Evolutionary conservation across 2,329 filamentous ascomycete species (phyloP).

Genomic region (Fusarium cyanostomum): DNA sequence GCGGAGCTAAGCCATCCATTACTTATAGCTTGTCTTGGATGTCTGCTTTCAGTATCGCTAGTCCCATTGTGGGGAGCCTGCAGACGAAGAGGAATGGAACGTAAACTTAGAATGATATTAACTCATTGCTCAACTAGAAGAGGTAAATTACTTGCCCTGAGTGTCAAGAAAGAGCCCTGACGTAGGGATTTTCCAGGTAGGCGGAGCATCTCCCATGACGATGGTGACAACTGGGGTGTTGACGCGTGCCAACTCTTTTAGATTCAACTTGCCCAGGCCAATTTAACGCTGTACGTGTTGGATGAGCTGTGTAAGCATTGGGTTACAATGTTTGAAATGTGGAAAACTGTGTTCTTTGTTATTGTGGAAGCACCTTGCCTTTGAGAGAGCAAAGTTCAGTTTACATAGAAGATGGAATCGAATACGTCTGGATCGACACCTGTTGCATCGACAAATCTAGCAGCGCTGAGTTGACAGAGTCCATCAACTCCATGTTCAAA

Average conservation of each 20-base stretch:
- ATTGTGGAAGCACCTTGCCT: too few relatives aligned
- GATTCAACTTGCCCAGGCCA: too few relatives aligned
- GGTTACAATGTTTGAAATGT: too few relatives aligned
- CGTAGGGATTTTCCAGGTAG: slow-evolving; percentile 19
- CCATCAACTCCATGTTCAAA: slow-evolving; percentile 14
- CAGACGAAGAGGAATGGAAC: slow-evolving; percentile 15
- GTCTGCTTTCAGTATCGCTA: not conserved
- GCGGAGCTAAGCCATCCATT: not conserved
- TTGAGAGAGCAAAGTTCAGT: too few relatives aligned
- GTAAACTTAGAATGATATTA: not conserved
- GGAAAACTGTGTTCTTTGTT: too few relatives aligned
- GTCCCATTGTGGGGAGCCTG: not conserved
- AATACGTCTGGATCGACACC: slow-evolving; percentile 17
- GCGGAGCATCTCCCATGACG: slow-evolving; percentile 1
- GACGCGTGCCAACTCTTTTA: too few relatives aligned
- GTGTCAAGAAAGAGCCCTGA: not conserved
- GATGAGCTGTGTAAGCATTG: too few relatives aligned
- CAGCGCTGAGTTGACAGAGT: slow-evolving; percentile 12
- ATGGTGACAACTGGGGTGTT: too few relatives aligned
- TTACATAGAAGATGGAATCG: slow-evolving; percentile 26
- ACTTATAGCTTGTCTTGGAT: slow-evolving; percentile 6
- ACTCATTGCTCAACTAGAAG: not conserved
- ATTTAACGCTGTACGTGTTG: too few relatives aligned
- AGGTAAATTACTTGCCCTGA: not conserved
- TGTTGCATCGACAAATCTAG: slow-evolving; percentile 23